phyloP scores from a whole-genome alignment of 1,284 basidiomycete genomes.

The Apiotrichum montevideense region DNA sequence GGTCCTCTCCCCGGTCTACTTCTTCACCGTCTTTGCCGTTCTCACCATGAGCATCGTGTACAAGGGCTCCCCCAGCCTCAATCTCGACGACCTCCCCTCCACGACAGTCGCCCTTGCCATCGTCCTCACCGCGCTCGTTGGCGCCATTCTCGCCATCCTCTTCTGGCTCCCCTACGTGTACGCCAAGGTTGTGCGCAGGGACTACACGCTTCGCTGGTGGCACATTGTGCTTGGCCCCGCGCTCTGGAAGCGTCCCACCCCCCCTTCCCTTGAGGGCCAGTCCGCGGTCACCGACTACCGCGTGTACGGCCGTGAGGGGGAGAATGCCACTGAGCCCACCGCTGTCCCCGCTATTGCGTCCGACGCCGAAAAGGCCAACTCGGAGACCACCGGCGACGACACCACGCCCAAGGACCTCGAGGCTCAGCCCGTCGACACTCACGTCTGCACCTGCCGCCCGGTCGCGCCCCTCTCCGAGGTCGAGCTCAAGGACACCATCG shows the following conservation, averaged over 20 bases:
- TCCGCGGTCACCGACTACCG: conserved; percentile 9
- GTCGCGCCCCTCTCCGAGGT: conserved; percentile 6
- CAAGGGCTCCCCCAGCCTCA: conserved; percentile 46
- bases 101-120: conserved; percentile 48
- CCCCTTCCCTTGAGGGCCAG: conserved; percentile 15
- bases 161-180: conserved; percentile 53
- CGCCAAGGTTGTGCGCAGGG: conserved; percentile 49
- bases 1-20: conserved; percentile 46
- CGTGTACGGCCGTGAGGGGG: conserved; percentile 6
- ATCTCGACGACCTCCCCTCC: conserved; percentile 41
- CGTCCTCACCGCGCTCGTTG: conserved; percentile 45
- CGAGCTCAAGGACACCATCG: conserved; percentile 16
- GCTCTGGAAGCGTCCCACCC: conserved; percentile 48
- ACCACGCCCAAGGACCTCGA: conserved; percentile 1
- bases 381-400: background rate
- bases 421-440: conserved; percentile 4
- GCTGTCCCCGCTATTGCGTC: background rate
- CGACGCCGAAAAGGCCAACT: conserved; percentile 2
- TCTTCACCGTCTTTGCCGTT: conserved; percentile 45
- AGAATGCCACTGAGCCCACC: background rate
- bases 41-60: conserved; percentile 45
- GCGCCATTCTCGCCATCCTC: conserved; percentile 45
- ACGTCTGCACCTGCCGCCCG: conserved; percentile 6
- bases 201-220: conserved; percentile 49
- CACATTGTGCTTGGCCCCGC: conserved; percentile 51